Base-by-base conservation (phyloP, 441 rosid genomes). In the Aleurites moluccanus region DNA sequence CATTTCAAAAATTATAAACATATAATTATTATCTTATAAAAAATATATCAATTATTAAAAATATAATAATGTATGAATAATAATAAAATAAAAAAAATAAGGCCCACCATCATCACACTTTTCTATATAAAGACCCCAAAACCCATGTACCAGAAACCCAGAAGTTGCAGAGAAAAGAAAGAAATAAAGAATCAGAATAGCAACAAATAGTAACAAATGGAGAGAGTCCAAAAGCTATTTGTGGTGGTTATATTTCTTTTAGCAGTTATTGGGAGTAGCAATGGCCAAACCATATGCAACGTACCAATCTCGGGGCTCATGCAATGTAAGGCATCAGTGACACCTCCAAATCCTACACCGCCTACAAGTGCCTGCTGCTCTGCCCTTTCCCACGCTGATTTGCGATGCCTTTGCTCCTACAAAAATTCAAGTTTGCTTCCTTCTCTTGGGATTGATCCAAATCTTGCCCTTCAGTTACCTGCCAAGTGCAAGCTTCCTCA, bases 391-490 rank as follows among this genome's bases (percentile, higher is more conserved):
- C 84, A 78, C 3, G 89, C 84, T 0, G 71, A 88, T 77, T 2
- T 85, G 57, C 27, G 4, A 1, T 88, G 90, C 78, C 83, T 88
- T 44, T 87, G 89, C 83, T 55, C 65, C 3, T 81, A 78, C 77
- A 84, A 80, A 73, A 82, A 87, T 71, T 85, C 86, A 6, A 74
- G 59, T 2, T 18, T 85, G 15, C 78, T 87, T 68, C 89, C 86
- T 64, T 74, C 79, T 11, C 79, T 84, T 30, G 88, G 88, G 0
- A 83, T 87, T 11, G 88, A 87, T 53, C 85, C 85, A 1, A 79
- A 84, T 0, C 90, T 88, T 18, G 89, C 83, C 44, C 18, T 85
- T 77, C 80, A 85, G 73, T 86, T 88, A 44, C 92, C 88, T 16
- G 64, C 33, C 40, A 80, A 84, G 81, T 85, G 92, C 81, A 75